Conservation (phyloP, 2,329 filamentous ascomycete genomes). For the Myriosclerotinia duriaeana region DNA sequence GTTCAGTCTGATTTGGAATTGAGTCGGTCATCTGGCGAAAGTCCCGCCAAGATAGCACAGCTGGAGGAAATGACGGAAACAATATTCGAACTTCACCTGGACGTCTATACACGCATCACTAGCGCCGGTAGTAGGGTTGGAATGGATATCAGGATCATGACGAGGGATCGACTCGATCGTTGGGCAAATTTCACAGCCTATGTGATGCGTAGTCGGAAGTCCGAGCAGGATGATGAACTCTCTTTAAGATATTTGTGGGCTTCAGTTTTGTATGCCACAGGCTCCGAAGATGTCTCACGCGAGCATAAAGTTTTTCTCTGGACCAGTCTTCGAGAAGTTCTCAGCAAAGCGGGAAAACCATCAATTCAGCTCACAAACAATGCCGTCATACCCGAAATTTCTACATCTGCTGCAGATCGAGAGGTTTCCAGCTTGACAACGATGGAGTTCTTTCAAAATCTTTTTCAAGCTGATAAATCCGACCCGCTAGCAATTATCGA, state of each 20-base stretch:
- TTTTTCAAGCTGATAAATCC: constrained; percentile 80
- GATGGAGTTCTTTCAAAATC: constrained; percentile 90
- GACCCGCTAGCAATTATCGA: constrained; percentile 86
- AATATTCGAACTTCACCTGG: constrained; percentile 66
- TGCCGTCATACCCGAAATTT: constrained; percentile 82
- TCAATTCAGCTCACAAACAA: constrained; percentile 76
- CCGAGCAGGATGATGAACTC: constrained; percentile 43
- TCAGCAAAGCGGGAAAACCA: constrained; percentile 50
- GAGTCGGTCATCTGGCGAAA: constrained; percentile 21
- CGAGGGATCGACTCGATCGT: constrained; percentile 58
- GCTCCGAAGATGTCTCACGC: constrained; percentile 54
- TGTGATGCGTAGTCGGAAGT: constrained; percentile 43
- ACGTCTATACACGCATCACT: constrained; percentile 63
- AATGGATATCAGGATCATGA: constrained; percentile 49
- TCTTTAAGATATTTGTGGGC: constrained; percentile 65
- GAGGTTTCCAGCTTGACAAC: constrained; percentile 92
- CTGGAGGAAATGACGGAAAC: constrained; percentile 55
- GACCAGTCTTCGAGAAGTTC: constrained; percentile 58
- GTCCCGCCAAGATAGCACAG: constrained; percentile 41
- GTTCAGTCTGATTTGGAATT: constrained; percentile 47
- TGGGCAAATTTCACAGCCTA: constrained; percentile 60
- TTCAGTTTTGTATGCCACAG: constrained; percentile 59
- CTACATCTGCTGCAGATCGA: constrained; percentile 76
- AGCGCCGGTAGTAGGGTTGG: constrained; percentile 58
- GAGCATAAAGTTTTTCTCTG: constrained; percentile 62